Base-by-base conservation (phyloP, 202 grass and related monocot genomes). In the Musa balbisiana region DNA sequence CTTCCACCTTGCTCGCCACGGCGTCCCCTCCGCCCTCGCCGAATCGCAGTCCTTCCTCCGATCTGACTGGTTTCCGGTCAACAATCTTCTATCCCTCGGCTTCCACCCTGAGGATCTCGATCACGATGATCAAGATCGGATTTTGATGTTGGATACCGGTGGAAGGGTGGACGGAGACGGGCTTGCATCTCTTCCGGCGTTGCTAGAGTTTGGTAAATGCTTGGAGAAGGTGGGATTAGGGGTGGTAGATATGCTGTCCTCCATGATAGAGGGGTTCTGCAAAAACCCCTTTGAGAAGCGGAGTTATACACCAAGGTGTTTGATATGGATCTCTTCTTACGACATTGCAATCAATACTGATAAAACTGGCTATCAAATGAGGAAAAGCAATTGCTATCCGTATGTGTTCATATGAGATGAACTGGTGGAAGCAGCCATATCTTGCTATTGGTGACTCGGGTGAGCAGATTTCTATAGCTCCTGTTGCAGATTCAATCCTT, bases 391-490 rank as follows among this genome's bases (percentile, higher is more conserved):
- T 75, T 81, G 71, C n/a, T 91, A 88, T 58, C 89, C 89, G 19
- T 91, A 91, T 69, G 24, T 84, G 19, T 91, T 56, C 86, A 91
- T 88, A 78, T 26, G 77, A 86, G 62, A 82, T 79, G 89, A 84
- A 74, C 51, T 43, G 33, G 67, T 75, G 81, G 49, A 52, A 66
- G 13, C 56, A 63, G 1, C 81, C 89, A 49, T 88, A 71, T 69
- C 81, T 80, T 83, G 78, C 87, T 62, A 60, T 88, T 77, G 69
- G 75, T 25, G 75, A 91, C 58, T 27, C 53, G 56, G 83, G 83
- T 22, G 83, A 79, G 50, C 83, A 78, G 81, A 82, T 29, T 19
- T 24, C 75, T 49, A 83, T 86, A 3, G 78, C 75, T 25, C 72
- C 78, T 4, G 60, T 81, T 17, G 74, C 83, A 11, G 78, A 73